Evolutionary conservation across 495 filamentous ascomycete species (phyloP), one percentile per base, ranked within the genome.

Genomic region (Penicillium mononematosum): DNA sequence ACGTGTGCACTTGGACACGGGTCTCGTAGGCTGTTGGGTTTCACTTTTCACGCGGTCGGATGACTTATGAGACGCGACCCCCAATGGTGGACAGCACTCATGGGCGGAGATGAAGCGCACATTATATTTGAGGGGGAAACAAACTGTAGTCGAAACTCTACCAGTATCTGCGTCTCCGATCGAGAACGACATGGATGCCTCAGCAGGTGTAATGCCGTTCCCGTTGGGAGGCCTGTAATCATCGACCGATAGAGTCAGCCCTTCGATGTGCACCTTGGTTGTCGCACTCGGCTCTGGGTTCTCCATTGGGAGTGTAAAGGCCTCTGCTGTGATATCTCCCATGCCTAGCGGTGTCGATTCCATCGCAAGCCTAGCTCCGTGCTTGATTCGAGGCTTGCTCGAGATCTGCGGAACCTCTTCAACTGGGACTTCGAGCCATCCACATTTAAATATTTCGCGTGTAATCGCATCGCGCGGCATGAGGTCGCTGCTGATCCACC

Each of bases 401-500:
- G 62, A 51, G n/a, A 58, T 54, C 29, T 58, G 45, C 5, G 55
- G 44, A 7, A 65, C 47, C 6, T 68, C 59, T 29, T 82, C 70
- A 14, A 77, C 77, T 14, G 75, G 67, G 29, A 89, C 70, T 52
- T 84, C 80, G 32, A 89, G 74, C 89, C 89, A 92, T 10, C 85
- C 86, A 56, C 87, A 75, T 4, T 66, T 67, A 22, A 83, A 56
- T 3, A 69, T 69, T 43, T 75, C 69, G 9, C 41, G 24, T 7
- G 64, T 70, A 24, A 32, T 54, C 19, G 50, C 55, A 49, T 71
- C 59, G 20, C 54, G 58, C 5, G 86, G 86, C 8, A 79, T 58
- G 6, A 85, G 69, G 24, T 81, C 72, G 46, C 82, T 83, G 17
- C 84, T 83, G 17, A 91, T 78, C 89, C 89, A 93, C 2, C 87